Base-by-base conservation (phyloP, 129 eudicot genomes). In the Smallanthus sonchifolius region DNA sequence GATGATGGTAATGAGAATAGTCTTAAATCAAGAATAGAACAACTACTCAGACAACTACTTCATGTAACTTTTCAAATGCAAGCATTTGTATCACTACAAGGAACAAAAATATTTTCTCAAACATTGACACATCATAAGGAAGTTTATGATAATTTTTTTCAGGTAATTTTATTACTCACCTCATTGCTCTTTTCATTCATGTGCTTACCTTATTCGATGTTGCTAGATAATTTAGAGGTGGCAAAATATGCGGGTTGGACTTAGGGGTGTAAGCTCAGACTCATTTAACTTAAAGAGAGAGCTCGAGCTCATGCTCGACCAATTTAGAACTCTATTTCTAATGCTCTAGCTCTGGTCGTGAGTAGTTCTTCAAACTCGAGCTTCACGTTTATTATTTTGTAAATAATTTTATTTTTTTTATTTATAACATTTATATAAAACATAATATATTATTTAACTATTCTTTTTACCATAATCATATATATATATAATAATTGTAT, bases 51-150 rank as follows among this genome's bases (percentile, higher is more conserved):
- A 73, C 95, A 95, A 65, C 95, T 95, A 65, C 88, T 88, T 54
- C 84, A 85, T 74, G 94, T 95, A 39, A 91, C 84, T 78, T 81
- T 81, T 28, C 97, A 95, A 75, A 95, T 95, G 99, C 94, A 91
- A 84, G 87, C 88, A 13, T 95, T 87, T 96, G 96, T 95, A 24
- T 91, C 99, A 40, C 88, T 97, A 0, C 97, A 97, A 36, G 99
- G 99, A 61, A 83, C 96, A 10, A 97, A 91, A 77, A 91, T 95
- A 57, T 92, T 95, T 78, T 95, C 99, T 81, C 99, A 95, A 68
- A 91, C 99, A 11, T 87, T 95, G 78, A 95, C 97, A 43, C 96
- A 97, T 28, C 97, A 91, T 86, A 96, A 88, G 48, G 99, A 95
- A 80, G 88, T 91, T 74, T 96, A 88, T 83, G 97, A 84, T 72